Evolutionary conservation across 192 early-diverging fungal genomes (phyloP).

Genomic region (Glomus cerebriforme): DNA sequence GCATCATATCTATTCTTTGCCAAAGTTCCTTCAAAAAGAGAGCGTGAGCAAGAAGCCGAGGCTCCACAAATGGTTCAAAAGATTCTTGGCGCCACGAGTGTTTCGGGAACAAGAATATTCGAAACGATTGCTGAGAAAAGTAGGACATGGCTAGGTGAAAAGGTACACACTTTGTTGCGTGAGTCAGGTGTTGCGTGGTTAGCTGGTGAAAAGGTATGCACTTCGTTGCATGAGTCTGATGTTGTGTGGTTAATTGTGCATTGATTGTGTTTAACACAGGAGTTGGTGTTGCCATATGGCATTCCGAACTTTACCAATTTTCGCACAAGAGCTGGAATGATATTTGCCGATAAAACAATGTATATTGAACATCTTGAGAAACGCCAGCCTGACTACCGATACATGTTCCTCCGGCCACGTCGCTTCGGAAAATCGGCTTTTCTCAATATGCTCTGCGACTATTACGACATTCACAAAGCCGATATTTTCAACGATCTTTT

Average conservation of each 20-base stretch:
- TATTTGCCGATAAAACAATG: conserved; percentile 40
- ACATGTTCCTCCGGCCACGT: conserved; percentile 35
- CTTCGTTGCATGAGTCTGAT: background rate
- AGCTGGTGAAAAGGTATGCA: conserved; percentile 28
- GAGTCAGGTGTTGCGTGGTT: background rate
- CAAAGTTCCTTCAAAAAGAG: conserved; percentile 7
- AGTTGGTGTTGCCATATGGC: conserved; percentile 22
- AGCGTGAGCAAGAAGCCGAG: conserved; percentile 28
- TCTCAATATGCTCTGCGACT: conserved; percentile 40
- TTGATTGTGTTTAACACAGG: conserved; percentile 29
- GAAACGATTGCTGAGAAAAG: conserved; percentile 30
- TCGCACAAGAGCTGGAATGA: conserved; percentile 31
- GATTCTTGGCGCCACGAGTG: conserved; percentile 23
- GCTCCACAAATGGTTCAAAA: conserved; percentile 20
- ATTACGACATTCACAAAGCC: conserved; percentile 40
- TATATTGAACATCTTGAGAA: conserved; percentile 41
- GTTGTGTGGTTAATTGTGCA: background rate
- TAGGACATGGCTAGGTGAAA: conserved; percentile 17
- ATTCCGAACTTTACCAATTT: conserved; percentile 36
- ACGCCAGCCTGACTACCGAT: conserved; percentile 30
- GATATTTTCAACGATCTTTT: conserved; percentile 39
- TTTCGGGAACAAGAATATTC: conserved; percentile 39
- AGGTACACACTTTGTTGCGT: conserved; percentile 25
- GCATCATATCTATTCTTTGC: conserved; percentile 1
- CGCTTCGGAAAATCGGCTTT: conserved; percentile 37